A percentile compares a stretch with the other conserved stretches of the same genome.
Evolutionary conservation across 2,329 filamentous ascomycete species (phyloP).

Genomic region (Paecilomyces dactylethromorphus): DNA sequence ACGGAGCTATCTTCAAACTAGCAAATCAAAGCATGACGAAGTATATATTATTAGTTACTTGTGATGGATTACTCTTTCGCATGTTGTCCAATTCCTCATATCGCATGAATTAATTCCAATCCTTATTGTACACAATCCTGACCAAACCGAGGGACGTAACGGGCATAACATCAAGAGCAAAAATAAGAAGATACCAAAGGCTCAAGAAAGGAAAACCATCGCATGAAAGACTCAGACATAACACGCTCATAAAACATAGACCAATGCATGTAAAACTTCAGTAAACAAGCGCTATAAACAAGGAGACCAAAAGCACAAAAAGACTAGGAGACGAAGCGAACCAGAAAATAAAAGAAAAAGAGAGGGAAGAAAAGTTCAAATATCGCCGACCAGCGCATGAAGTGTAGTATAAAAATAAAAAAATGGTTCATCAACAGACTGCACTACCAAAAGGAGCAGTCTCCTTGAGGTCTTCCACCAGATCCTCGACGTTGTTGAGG

Average conservation of each 20-base stretch:
- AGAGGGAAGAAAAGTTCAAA: neutral
- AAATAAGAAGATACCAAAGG: neutral
- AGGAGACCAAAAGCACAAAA: neutral
- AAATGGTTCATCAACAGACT: slow-evolving; percentile 27
- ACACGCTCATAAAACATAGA: neutral
- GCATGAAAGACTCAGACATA: neutral
- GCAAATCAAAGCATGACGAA: too few relatives aligned
- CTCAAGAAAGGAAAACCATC: neutral
- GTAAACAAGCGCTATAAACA: neutral
- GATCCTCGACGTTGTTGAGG: slow-evolving; percentile 73
- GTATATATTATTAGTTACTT: neutral
- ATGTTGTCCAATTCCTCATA: neutral
- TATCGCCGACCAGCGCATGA: too few relatives aligned
- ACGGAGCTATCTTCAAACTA: too few relatives aligned
- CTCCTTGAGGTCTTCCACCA: slow-evolving; percentile 77
- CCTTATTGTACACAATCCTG: neutral
- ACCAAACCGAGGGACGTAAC: neutral
- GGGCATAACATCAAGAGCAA: neutral
- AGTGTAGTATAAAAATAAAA: neutral
- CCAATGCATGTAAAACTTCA: neutral
- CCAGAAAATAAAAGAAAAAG: neutral
- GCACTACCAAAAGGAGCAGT: slow-evolving; percentile 64
- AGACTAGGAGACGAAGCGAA: neutral
- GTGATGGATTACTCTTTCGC: neutral
- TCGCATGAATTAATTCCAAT: neutral